These are phyloP conservation scores for Penicillium ochrochloron DNA, from an alignment of 495 filamentous ascomycete genomes.

Conservation along the genomic window DNA sequence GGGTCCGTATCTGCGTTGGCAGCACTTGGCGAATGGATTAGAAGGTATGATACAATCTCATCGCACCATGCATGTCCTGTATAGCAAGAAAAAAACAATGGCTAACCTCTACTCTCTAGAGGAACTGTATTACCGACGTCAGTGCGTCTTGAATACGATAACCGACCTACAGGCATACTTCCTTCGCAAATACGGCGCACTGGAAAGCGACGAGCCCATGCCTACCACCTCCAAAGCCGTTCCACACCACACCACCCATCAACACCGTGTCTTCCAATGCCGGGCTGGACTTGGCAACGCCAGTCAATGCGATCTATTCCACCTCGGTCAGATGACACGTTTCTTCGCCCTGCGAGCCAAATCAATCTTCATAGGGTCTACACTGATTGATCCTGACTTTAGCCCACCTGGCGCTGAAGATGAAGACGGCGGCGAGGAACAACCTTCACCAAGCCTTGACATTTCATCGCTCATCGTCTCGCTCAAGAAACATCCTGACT, in stretches of 20 bases:
- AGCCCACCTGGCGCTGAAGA: constrained; percentile 27
- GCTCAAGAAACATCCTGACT: constrained; percentile 68
- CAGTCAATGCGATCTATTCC: constrained; percentile 79
- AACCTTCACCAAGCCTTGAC: constrained; percentile 31
- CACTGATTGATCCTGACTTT: constrained; percentile 50
- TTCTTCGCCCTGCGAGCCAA: constrained; percentile 65
- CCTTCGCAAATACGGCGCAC: constrained; percentile 62
- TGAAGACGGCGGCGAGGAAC: constrained; percentile 9
- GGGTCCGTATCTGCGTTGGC: constrained; percentile 59
- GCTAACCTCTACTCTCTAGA: constrained; percentile 44
- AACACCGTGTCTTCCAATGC: constrained; percentile 62
- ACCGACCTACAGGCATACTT: constrained; percentile 78
- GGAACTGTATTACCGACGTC: constrained; percentile 72
- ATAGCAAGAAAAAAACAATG: neutral
- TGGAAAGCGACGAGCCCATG: constrained; percentile 32
- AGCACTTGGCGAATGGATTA: constrained; percentile 70
- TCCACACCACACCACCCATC: constrained; percentile 23
- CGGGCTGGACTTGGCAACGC: constrained; percentile 77
- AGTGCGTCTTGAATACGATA: constrained; percentile 73
- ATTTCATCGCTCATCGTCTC: constrained; percentile 56
- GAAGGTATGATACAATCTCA: constrained; percentile 60
- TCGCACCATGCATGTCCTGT: neutral
- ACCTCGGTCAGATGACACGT: constrained; percentile 82
- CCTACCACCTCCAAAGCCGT: constrained; percentile 14
- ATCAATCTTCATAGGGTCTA: constrained; percentile 54